These are phyloP conservation scores for Leptomonas pyrrhocoris DNA, from an alignment of 208 protist genomes.

Conservation along the genomic window DNA sequence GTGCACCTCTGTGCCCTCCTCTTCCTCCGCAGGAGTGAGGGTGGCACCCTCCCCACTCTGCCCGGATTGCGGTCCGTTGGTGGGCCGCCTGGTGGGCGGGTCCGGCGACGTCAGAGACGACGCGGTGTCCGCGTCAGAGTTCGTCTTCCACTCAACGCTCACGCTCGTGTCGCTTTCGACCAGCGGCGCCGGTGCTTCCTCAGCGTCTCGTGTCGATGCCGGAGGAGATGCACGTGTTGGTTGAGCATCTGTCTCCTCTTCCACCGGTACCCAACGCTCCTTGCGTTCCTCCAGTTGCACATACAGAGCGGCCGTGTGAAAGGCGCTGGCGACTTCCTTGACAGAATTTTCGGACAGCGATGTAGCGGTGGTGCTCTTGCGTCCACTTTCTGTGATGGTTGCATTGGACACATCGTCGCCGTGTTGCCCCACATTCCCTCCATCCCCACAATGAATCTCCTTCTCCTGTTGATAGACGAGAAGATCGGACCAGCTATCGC, in stretches of 20 bases:
- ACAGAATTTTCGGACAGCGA: neutral
- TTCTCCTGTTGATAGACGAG: conserved; percentile 29
- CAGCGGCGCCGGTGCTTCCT: neutral
- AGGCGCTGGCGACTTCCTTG: neutral
- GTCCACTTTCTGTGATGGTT: neutral
- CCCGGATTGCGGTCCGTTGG: neutral
- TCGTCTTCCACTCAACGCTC: conserved; percentile 11
- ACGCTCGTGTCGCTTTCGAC: neutral
- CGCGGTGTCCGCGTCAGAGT: neutral
- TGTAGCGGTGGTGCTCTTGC: neutral
- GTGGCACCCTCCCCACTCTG: no score
- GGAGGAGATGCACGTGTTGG: no score
- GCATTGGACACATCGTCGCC: neutral
- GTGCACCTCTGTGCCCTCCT: neutral
- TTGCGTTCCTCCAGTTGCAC: conserved; percentile 13
- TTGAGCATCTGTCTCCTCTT: neutral
- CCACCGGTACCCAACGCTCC: conserved; percentile 24
- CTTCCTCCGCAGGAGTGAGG: no score
- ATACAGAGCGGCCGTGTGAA: conserved; percentile 16
- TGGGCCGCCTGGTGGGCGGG: neutral
- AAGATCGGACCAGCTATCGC: conserved; percentile 43
- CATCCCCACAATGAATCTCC: neutral
- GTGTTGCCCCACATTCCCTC: neutral
- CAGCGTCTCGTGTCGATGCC: neutral
- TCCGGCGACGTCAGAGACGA: neutral